Base-by-base conservation (phyloP, 23 red algal genomes). In the Pyropia haitanensis region DNA sequence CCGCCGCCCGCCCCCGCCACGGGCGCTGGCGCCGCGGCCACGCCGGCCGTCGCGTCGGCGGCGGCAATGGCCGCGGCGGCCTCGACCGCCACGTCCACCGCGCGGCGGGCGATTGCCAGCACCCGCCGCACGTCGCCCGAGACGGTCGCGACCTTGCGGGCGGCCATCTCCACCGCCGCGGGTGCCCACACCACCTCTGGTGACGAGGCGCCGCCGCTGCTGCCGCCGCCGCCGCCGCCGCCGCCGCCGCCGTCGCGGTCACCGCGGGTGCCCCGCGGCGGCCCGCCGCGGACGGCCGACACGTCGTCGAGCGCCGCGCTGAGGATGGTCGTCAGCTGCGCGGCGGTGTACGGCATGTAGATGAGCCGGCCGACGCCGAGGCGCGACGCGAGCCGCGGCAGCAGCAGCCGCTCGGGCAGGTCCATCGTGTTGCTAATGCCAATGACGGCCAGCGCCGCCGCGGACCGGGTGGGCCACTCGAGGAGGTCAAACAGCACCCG, bases 401-500 rank as follows among this genome's bases (percentile, higher is more conserved):
- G 68, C 81, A 95, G 68, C 18, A 85, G 34, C 16, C 86, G 79
- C 53, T 98, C 94, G 23, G 94, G 94, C 50, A 98, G 71, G 72
- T 98, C 86, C 85, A 98, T 81, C 15, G 86, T 98, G 51, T 98
- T 98, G 7, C 86, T 78, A 65, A 98, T 98, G 6, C 86, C 86
- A 27, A 98, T 88, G 13, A 98, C 65, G 2, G 83, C 79, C 71
- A 98, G 67, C 18, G 64, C 58, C 39, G 94, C 71, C 19, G 39
- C 28, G 12, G 57, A 68, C 56, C 76, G 83, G 14, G 71, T 81
- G 14, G 84, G 52, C 94, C 94, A 98, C n/a, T 98, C 86, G 23
- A 98, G 67, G 55, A 98, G 63, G 27, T 98, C 80, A 70, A 91
- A 91, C 53, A 98, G 71, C 22, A 98, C 64, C 32, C 80, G 72